phyloP scores from a whole-genome alignment of 305 asterid genomes.

The Fraxinus ornus region DNA sequence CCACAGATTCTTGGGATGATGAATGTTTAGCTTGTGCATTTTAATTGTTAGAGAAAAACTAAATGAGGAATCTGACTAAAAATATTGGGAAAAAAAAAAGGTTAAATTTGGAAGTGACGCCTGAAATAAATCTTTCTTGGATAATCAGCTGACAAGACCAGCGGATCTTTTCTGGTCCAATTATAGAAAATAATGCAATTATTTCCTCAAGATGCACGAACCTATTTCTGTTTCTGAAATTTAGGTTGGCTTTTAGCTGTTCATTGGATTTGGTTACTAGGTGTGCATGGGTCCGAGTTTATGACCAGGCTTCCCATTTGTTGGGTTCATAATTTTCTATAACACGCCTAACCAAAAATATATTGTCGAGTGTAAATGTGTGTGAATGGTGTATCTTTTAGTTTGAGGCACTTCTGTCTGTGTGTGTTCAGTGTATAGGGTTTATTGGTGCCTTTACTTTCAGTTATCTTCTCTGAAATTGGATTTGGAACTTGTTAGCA shows the following conservation, averaged over 20 bases:
- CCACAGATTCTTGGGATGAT: not conserved
- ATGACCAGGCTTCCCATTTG: not conserved
- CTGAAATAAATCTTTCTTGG: not conserved
- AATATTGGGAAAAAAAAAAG: not conserved
- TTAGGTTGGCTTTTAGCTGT: not conserved
- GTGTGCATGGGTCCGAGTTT: not conserved
- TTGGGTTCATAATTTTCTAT: not conserved
- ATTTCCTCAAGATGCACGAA: not conserved
- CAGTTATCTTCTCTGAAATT: not conserved
- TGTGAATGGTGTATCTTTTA: not conserved
- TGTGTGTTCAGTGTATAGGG: not conserved
- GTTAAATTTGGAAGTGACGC: not conserved
- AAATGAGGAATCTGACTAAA: not conserved
- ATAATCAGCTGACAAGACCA: not conserved
- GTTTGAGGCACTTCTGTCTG: not conserved
- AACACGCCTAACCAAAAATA: not conserved
- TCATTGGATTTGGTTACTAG: not conserved
- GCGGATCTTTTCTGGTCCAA: not conserved
- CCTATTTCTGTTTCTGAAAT: not conserved
- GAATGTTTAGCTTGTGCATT: not conserved
- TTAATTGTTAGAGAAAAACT: not conserved
- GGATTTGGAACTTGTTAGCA: not conserved
- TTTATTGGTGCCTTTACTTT: not conserved
- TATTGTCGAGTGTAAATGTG: not conserved
- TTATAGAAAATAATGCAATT: not conserved